Base-by-base conservation (phyloP, 228 moss, liverwort and hornwort genomes). In the Sphagnum fallax region DNA sequence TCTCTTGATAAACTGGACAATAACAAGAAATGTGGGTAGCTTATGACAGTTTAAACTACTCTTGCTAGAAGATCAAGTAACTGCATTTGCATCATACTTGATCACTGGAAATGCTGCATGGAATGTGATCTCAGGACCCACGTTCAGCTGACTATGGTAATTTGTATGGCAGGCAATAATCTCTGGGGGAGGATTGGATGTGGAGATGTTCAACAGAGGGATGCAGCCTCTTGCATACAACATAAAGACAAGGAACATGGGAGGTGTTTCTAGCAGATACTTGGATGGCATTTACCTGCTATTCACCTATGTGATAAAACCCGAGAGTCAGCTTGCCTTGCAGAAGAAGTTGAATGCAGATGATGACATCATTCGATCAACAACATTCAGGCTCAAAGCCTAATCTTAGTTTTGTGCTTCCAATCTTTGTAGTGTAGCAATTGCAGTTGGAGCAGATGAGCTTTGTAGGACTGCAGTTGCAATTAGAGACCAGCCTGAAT, bases 141-240 rank as follows among this genome's bases (percentile, higher is more conserved):
- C 32, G 2, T 32, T 32, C 32, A 32, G 32, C 32, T 32, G 32
- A 32, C 32, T 32, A 32, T 32, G 32, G 32, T 32, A 32, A 32
- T 32, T 32, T 32, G 32, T 32, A 32, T 32, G 32, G 47, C 72
- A 97, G 96, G 88, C 89, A 13, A 91, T 97, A 55, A 97, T 97
- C 47, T 93, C 97, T 62, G 93, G 97, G 69, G 97, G 97, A 55
- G 97, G 97, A 71, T 71, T 93, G 73, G 97, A 97, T 72, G 97
- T 97, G 60, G 97, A 97, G 80, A 97, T 97, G 97, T 97, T 97
- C 72, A 97, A 97, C 70, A 85, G 97, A 70, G 97, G 97, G 50
- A 91, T 97, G 97, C 97, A 97, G 80, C 97, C 97, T 13, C 87
- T 97, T 61, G 93, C 93, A 48, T 97, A 97, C 74, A 93, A 93